Evolutionary conservation across 306 rosid species (phyloP).

Genomic region (Cucurbita argyrosperma): DNA sequence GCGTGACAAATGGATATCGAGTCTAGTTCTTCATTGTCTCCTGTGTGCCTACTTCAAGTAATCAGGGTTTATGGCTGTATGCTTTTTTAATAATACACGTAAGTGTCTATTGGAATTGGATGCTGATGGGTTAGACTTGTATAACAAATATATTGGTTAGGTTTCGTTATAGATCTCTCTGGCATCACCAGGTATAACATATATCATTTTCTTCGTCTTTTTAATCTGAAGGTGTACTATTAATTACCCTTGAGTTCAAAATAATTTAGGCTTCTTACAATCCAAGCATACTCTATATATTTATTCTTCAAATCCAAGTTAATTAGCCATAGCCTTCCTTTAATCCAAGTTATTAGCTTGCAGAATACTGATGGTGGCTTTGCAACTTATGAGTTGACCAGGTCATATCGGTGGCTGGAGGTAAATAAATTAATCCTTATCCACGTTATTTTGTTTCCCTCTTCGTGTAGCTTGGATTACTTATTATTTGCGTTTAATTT

Average conservation of each 20-base stretch:
- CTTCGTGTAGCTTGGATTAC: neutral
- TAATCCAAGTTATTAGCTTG: neutral
- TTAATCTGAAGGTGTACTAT: neutral
- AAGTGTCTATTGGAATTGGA: neutral
- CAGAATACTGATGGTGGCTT: constrained; percentile 23
- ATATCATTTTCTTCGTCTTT: neutral
- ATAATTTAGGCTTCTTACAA: neutral
- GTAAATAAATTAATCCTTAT: neutral
- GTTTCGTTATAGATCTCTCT: neutral
- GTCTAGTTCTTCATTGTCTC: neutral
- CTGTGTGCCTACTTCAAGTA: neutral
- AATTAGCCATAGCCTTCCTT: neutral
- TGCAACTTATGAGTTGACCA: constrained; percentile 22
- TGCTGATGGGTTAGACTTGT: neutral
- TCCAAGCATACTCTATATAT: neutral
- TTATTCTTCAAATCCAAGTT: neutral
- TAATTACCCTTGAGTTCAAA: neutral
- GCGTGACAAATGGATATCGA: neutral
- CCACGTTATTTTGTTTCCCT: neutral
- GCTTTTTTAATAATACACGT: neutral
- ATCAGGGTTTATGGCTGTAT: neutral
- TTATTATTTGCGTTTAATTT: neutral
- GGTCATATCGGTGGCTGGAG: constrained; percentile 24
- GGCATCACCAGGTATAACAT: neutral
- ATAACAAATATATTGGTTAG: neutral